A percentile compares a stretch with the other conserved stretches of the same genome.
phyloP scores from a whole-genome alignment of 2,329 filamentous ascomycete species.

The Cladosporium austrohemisphaericum region DNA sequence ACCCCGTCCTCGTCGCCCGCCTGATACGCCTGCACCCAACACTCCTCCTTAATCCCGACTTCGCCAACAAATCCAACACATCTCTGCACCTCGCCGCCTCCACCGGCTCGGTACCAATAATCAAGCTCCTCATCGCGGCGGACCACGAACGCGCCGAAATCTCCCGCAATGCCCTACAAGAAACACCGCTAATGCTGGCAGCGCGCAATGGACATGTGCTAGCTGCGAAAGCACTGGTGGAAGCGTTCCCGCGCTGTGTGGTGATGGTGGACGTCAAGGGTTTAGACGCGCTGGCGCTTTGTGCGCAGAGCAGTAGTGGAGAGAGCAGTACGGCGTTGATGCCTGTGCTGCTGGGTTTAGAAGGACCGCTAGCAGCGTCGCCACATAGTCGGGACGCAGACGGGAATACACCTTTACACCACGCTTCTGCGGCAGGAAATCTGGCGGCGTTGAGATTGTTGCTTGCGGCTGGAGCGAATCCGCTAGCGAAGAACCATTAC shows the following conservation, averaged over 20 bases:
- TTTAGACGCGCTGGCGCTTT: slow-evolving; percentile 59
- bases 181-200: slow-evolving; percentile 80
- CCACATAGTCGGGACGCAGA: slow-evolving; percentile 52
- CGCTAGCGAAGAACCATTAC: slow-evolving; percentile 67
- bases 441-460: slow-evolving; percentile 72
- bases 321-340: slow-evolving; percentile 39
- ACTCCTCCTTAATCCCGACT: slow-evolving; percentile 75
- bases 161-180: slow-evolving; percentile 72
- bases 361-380: slow-evolving; percentile 24
- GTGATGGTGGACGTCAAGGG: slow-evolving; percentile 63
- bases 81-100: slow-evolving; percentile 76
- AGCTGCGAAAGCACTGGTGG: slow-evolving; percentile 67
- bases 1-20: slow-evolving; percentile 68
- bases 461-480: slow-evolving; percentile 73
- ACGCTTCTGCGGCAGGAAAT: slow-evolving; percentile 78
- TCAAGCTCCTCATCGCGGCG: slow-evolving; percentile 63
- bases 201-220: slow-evolving; percentile 66
- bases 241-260: slow-evolving; percentile 60
- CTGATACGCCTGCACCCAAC: slow-evolving; percentile 70
- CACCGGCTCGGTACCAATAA: slow-evolving; percentile 66
- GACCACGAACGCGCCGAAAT: slow-evolving; percentile 73
- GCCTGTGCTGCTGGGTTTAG: slow-evolving; percentile 36
- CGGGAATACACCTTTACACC: slow-evolving; percentile 85
- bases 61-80: slow-evolving; percentile 72
- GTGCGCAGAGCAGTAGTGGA: slow-evolving; percentile 13